These are phyloP conservation scores for Grosmannia huntii DNA, from an alignment of 2,329 filamentous ascomycete species.

Conservation along the genomic window DNA sequence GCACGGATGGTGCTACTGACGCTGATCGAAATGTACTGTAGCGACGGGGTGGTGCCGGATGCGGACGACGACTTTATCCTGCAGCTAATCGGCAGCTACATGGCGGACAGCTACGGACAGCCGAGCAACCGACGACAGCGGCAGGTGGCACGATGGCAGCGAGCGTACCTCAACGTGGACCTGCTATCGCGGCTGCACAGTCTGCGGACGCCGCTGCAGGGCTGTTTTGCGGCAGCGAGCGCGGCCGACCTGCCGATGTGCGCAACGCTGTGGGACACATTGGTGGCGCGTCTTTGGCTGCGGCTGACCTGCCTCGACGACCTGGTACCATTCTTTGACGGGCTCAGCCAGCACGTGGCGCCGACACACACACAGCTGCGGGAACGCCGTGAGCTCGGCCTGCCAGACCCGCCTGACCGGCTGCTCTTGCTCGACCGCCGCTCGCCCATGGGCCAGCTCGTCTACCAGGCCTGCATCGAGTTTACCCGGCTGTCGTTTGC, in stretches of 20 bases:
- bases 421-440: slow-evolving; percentile 54
- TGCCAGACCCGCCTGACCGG: slow-evolving; percentile 27
- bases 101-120: slow-evolving; percentile 32
- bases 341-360: slow-evolving; percentile 42
- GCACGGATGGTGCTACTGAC: slow-evolving; percentile 66
- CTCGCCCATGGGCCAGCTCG: slow-evolving; percentile 71
- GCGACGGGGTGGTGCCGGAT: slow-evolving; percentile 36
- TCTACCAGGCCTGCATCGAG: slow-evolving; percentile 65
- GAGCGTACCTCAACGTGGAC: slow-evolving; percentile 35
- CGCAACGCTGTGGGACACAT: slow-evolving; percentile 60
- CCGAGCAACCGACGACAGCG: slow-evolving; percentile 10
- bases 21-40: slow-evolving; percentile 70
- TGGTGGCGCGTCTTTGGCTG: slow-evolving; percentile 67
- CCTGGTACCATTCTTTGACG: slow-evolving; percentile 63
- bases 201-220: slow-evolving; percentile 8
- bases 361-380: slow-evolving; percentile 50
- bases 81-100: slow-evolving; percentile 27
- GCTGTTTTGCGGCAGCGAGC: slow-evolving; percentile 25
- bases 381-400: slow-evolving; percentile 37
- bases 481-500: slow-evolving; percentile 71
- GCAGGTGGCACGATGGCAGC: slow-evolving; percentile 28
- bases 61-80: slow-evolving; percentile 26
- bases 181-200: slow-evolving; percentile 28
- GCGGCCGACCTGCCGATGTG: neutral
- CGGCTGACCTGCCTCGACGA: slow-evolving; percentile 68